Evolutionary conservation across 768 basidiomycete species (phyloP).

Genomic region (Dentipellis fragilis): DNA sequence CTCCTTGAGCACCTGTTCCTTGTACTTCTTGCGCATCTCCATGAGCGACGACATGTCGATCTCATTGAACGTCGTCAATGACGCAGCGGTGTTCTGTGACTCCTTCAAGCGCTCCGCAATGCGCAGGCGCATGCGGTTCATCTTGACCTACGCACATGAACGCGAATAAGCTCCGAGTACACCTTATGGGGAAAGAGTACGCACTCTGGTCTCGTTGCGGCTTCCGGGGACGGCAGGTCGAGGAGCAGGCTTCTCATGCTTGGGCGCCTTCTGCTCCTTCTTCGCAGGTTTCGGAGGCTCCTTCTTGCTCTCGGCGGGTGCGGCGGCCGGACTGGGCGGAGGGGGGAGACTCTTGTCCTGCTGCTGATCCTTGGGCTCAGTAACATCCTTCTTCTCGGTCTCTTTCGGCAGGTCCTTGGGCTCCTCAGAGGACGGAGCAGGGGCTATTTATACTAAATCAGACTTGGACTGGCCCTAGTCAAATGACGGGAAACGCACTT

Average conservation of each 20-base stretch:
- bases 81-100: constrained; percentile 94
- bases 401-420: constrained; percentile 16
- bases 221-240: constrained; percentile 33
- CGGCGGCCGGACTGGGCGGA: constrained; percentile 29
- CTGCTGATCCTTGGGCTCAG: constrained; percentile 29
- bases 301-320: constrained; percentile 29
- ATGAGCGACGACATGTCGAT: constrained; percentile 97
- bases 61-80: constrained; percentile 98
- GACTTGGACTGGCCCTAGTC: too few relatives aligned
- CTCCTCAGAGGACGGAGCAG: constrained; percentile 7
- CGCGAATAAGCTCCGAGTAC: too few relatives aligned
- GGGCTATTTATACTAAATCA: background rate
- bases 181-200: constrained; percentile 13
- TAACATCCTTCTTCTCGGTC: constrained; percentile 22
- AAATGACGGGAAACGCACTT: background rate
- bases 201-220: constrained; percentile 79
- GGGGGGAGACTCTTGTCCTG: constrained; percentile 34
- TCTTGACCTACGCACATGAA: constrained; percentile 62
- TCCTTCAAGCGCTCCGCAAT: constrained; percentile 97
- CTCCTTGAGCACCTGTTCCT: constrained; percentile 81
- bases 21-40: constrained; percentile 85
- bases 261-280: constrained; percentile 8
- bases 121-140: constrained; percentile 96
- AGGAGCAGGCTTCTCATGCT: constrained; percentile 18
- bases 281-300: constrained; percentile 22